Conservation (phyloP, 257 asterid species). For the Gentiana dahurica region DNA sequence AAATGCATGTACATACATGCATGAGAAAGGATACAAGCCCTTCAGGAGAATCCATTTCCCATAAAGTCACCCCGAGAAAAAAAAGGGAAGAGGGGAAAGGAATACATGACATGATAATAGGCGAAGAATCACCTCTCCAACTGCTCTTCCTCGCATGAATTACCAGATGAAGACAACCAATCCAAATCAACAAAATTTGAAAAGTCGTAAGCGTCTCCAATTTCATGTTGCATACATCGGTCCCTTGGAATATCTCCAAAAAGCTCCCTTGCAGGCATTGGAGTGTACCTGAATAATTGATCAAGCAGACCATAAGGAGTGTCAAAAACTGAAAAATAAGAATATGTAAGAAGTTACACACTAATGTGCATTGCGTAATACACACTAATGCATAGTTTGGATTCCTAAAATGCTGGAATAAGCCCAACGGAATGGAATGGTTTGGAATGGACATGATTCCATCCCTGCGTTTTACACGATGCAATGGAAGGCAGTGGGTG, state of each 20-base stretch:
- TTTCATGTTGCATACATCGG: conserved; percentile 42
- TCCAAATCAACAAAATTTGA: conserved; percentile 92
- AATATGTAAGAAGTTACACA: not conserved
- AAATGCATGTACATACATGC: too few relatives aligned
- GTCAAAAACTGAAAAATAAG: not conserved
- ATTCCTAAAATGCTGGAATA: too few relatives aligned
- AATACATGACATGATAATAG: not conserved
- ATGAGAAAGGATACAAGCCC: too few relatives aligned
- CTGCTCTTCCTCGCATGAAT: conserved; percentile 83
- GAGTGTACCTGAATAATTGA: conserved; percentile 35
- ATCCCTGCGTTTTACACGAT: too few relatives aligned
- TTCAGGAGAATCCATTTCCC: too few relatives aligned
- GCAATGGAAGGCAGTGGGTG: too few relatives aligned
- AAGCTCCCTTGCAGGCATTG: conserved; percentile 53
- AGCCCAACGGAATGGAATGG: too few relatives aligned
- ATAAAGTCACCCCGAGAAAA: too few relatives aligned
- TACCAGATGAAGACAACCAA: conserved; percentile 92
- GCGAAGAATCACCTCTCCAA: conserved; percentile 62
- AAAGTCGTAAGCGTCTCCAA: conserved; percentile 58
- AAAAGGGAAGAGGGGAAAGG: too few relatives aligned
- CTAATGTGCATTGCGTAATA: too few relatives aligned
- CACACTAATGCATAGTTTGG: too few relatives aligned
- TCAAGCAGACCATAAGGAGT: not conserved
- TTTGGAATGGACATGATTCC: too few relatives aligned
- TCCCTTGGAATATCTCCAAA: conserved; percentile 49